Evolutionary conservation across 2,329 filamentous ascomycete genomes (phyloP), one percentile per base, ranked within the genome.

Genomic region (Sarocladiaceae sp.): DNA sequence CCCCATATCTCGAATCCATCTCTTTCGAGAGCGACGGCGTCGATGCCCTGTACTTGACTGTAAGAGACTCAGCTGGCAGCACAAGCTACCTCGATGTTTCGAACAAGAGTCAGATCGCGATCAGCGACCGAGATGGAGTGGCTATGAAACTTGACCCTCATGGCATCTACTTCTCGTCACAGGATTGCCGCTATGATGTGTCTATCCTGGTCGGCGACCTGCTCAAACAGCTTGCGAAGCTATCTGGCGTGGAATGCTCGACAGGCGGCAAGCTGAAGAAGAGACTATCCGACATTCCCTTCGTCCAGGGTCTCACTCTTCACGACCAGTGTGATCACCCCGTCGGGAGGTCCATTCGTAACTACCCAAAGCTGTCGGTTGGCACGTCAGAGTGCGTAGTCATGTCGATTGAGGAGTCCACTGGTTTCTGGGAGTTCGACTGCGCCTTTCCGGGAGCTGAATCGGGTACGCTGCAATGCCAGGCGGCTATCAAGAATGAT

Each of bases 1-100:
- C 57, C 18, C 62, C 64, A 0, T 67, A 63, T 35, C 58, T 67
- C 3, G 61, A 67, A 40, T 60, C 64, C 0, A 54, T 67, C 18
- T 56, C 58, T 33, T 60, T 66, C 37, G 55, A 61, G 18, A 51
- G 49, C 3, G 53, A 58, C 13, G 60, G 58, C 1, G 45, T 64
- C 2, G 50, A 57, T 3, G 62, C 64, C 0, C 40, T 65, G 2
- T 66, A 58, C 33, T 41, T 67, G 11, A 60, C 62, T 0, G 45
- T 66, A 3, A 48, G 58, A 0, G 60, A 67, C 40, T 50, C 51
- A 3, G 44, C 48, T 6, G 53, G 57, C 2, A 56, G 53, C 0
- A 53, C 55, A 0, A 50, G 60, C 42, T 55, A 55, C 34, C 46
- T 67, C 2, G 65, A 67, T 45, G 51, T 67, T 5, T 65, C 65